A percentile compares a stretch with the other conserved stretches of the same genome.
Conservation (phyloP, 768 basidiomycete species). For the Clitopilus passeckerianus region DNA sequence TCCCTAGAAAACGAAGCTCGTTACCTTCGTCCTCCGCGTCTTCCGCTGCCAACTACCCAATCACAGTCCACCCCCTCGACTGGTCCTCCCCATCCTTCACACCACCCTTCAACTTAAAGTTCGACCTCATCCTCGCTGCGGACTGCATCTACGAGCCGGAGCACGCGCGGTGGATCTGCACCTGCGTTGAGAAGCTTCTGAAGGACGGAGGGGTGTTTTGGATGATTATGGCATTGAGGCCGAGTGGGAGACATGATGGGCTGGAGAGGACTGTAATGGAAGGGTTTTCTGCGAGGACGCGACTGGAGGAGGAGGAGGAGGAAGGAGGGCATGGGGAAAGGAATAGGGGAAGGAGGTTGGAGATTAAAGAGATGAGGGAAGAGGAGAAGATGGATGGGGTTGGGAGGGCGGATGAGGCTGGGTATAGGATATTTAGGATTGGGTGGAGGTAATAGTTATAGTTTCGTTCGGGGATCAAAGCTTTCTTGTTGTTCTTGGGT, state of each 20-base stretch:
- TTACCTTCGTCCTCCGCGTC: background rate
- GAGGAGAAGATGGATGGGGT: conserved; percentile 47
- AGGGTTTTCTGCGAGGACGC: conserved; percentile 40
- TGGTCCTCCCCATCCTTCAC: conserved; percentile 49
- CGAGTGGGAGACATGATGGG: conserved; percentile 57
- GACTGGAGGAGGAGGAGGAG: too few relatives aligned
- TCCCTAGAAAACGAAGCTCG: conserved; percentile 7
- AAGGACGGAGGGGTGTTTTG: conserved; percentile 52
- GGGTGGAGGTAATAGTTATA: conserved; percentile 40
- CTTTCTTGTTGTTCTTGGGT: background rate
- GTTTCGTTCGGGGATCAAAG: background rate
- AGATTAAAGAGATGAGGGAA: conserved; percentile 39
- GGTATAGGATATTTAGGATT: conserved; percentile 67
- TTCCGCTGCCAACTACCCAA: conserved; percentile 7
- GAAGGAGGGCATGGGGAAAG: too few relatives aligned
- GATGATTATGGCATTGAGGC: conserved; percentile 68
- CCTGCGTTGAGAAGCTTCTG: conserved; percentile 46
- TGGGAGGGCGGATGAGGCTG: conserved; percentile 65
- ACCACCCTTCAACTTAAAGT: conserved; percentile 33
- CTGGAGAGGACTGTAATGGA: conserved; percentile 51
- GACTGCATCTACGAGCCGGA: conserved; percentile 74
- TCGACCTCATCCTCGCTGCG: conserved; percentile 73
- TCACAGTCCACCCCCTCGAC: conserved; percentile 52
- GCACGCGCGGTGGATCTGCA: conserved; percentile 67
- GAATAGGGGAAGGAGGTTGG: conserved; percentile 4